A percentile compares a stretch with the other conserved stretches of the same genome.
Evolutionary conservation across 2,329 filamentous ascomycete genomes (phyloP).

Genomic region (Sphaerulina populicola): DNA sequence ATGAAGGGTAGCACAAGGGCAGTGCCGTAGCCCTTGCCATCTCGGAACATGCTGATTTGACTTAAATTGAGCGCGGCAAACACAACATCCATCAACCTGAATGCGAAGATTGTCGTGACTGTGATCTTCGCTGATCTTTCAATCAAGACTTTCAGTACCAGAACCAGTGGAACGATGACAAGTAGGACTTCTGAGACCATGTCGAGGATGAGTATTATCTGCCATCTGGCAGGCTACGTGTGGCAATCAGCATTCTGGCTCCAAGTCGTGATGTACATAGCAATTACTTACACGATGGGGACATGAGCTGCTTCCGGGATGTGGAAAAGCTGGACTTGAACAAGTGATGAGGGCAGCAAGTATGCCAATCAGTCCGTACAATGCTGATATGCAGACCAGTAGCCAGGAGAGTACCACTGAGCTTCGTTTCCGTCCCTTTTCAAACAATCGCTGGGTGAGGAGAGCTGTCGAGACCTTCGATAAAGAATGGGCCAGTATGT

Average conservation of each 20-base stretch:
- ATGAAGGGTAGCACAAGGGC: conserved; percentile 10
- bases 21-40: conserved; percentile 5
- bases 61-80: conserved; percentile 16
- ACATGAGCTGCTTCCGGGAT: conserved; percentile 2
- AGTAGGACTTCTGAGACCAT: conserved; percentile 16
- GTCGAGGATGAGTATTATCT: conserved; percentile 15
- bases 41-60: conserved; percentile 7
- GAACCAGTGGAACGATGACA: conserved; percentile 14
- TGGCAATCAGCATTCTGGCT: neutral
- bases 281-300: conserved; percentile 8
- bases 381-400: conserved; percentile 7
- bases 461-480: conserved; percentile 21
- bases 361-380: conserved; percentile 12
- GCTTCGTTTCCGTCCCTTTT: conserved; percentile 15
- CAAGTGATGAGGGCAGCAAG: conserved; percentile 10
- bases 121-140: conserved; percentile 16
- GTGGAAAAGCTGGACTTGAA: conserved; percentile 3
- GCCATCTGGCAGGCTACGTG: conserved; percentile 14
- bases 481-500: conserved; percentile 13
- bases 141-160: conserved; percentile 18
- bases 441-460: conserved; percentile 16
- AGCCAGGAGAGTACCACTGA: conserved; percentile 10
- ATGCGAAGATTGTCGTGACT: conserved; percentile 17
- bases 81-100: conserved; percentile 14
- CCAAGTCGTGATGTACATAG: neutral